Conservation (phyloP, 805 yeast genomes). For the Lipomyces mesembrius region DNA sequence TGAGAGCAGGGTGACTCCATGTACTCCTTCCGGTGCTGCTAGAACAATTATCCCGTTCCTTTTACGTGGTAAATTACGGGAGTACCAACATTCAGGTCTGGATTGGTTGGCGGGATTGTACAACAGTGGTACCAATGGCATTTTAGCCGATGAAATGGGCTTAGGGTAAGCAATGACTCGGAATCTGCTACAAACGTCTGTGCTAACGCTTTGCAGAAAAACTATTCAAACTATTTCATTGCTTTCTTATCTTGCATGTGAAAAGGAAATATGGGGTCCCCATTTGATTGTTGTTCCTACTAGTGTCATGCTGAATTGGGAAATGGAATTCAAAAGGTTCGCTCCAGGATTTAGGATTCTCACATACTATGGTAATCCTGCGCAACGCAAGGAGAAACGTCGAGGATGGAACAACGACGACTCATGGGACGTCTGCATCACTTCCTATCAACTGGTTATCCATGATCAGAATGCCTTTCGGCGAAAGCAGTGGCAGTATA, state of each 20-base stretch:
- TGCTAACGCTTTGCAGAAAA: constrained; percentile 52
- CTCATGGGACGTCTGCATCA: constrained; percentile 94
- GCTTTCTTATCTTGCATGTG: constrained; percentile 87
- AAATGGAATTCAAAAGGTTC: constrained; percentile 97
- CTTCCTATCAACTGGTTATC: constrained; percentile 95
- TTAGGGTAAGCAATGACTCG: constrained; percentile 52
- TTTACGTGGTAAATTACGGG: constrained; percentile 80
- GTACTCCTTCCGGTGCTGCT: constrained; percentile 30
- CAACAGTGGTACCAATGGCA: constrained; percentile 92
- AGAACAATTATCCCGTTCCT: constrained; percentile 67
- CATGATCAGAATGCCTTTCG: constrained; percentile 95
- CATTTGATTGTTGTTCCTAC: constrained; percentile 97
- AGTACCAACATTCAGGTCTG: constrained; percentile 92
- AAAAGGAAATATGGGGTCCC: constrained; percentile 96
- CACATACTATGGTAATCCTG: constrained; percentile 96
- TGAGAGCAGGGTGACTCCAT: constrained; percentile 20
- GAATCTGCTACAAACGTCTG: background rate
- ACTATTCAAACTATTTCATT: constrained; percentile 94
- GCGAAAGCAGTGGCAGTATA: constrained; percentile 91
- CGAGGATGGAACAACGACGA: constrained; percentile 98
- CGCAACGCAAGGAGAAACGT: constrained; percentile 92
- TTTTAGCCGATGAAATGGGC: constrained; percentile 99
- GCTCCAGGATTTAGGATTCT: constrained; percentile 97
- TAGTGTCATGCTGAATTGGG: constrained; percentile 97
- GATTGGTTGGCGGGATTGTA: constrained; percentile 96